phyloP scores from a whole-genome alignment of 768 basidiomycete species.

The Russula ochroleuca region DNA sequence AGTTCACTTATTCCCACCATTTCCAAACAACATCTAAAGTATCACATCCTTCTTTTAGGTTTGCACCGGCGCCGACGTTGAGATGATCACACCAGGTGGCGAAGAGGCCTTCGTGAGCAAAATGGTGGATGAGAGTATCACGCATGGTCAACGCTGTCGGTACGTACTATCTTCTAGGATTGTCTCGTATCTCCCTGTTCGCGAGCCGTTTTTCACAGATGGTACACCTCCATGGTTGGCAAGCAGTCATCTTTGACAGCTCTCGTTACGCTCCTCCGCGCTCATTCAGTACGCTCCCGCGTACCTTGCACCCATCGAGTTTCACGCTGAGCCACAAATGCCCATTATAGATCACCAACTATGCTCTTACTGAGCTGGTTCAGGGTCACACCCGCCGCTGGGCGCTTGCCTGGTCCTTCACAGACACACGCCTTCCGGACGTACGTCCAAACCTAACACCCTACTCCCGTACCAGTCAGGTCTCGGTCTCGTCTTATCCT shows the following conservation, averaged over 20 bases:
- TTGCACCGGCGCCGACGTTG: constrained; percentile 80
- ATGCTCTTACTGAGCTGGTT: constrained; percentile 75
- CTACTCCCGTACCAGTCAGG: not conserved
- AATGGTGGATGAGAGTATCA: constrained; percentile 74
- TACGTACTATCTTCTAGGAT: constrained; percentile 33
- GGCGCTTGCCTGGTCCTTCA: constrained; percentile 86
- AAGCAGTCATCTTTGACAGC: constrained; percentile 69
- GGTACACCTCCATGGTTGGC: constrained; percentile 94
- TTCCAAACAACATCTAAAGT: not conserved
- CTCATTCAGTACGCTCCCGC: constrained; percentile 38
- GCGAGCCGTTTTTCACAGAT: constrained; percentile 41
- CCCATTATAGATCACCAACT: constrained; percentile 68
- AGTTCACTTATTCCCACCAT: constrained; percentile 28
- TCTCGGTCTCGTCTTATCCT: constrained; percentile 31
- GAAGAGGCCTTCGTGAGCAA: constrained; percentile 70
- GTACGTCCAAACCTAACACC: constrained; percentile 45
- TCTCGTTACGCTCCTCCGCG: constrained; percentile 53
- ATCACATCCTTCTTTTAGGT: constrained; percentile 46
- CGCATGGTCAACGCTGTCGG: constrained; percentile 52
- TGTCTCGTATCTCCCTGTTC: not conserved
- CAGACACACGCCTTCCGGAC: constrained; percentile 62
- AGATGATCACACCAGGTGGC: constrained; percentile 89
- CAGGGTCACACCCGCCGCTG: constrained; percentile 91
- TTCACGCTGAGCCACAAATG: not conserved
- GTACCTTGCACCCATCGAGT: not conserved